Base-by-base conservation (phyloP, 2,329 filamentous ascomycete genomes). In the Trichoderma sp. region DNA sequence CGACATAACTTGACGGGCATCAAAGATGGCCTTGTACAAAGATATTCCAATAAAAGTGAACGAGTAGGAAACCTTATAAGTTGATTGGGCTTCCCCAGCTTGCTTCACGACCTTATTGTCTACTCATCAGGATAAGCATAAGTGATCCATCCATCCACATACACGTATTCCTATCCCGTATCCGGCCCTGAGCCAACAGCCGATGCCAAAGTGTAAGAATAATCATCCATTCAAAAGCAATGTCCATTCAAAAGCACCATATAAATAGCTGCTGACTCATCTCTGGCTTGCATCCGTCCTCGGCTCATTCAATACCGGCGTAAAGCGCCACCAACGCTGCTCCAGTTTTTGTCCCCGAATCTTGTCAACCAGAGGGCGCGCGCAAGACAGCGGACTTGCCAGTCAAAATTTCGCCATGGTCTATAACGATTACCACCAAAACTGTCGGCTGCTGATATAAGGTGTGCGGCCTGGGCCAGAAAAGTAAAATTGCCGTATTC, bases 351-450 rank as follows among this genome's bases (percentile, higher is more conserved):
- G n/a, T 17, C n/a, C 19, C 58, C 39, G 34, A 27, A 64, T 42
- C 61, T 32, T 56, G 61, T 64, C 61, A 42, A 64, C 12, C 42
- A 45, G 50, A 64, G 61, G 61, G 61, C 61, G 61, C n/a, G 25
- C 61, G 29, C 10, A 19, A n/a, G 32, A 34, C 25, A 15, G 10
- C 25, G 13, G 27, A 32, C 42, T 12, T 9, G 17, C 25, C 27
- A 19, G 42, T 22, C n/a, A 34, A 45, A 64, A 25, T 12, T 45
- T 9, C 29, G 25, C 35, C 15, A 39, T n/a, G 13, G 34, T 22
- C n/a, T 27, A 22, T n/a, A 39, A 3, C 22, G 12, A 64, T 32
- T 6, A 10, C 22, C 12, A 35, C 2, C 3, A 10, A 54, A 29
- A 27, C 5, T 6, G 2, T 39, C 4, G 12, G 7, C 5, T 3